Base-by-base conservation (phyloP, 306 rosid genomes). In the Rubus parviflorus region DNA sequence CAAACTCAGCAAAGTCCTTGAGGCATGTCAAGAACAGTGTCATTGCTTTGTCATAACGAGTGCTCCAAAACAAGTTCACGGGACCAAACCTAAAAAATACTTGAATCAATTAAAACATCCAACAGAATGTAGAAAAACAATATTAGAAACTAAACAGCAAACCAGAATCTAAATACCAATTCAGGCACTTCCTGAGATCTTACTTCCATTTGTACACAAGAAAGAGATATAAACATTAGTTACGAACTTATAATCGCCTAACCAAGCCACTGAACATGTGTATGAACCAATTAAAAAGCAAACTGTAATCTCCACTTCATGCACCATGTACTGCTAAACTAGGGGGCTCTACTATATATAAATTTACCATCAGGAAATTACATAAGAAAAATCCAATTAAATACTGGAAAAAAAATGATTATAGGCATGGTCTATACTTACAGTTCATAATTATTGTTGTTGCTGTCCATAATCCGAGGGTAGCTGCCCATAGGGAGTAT, bases 401-500 rank as follows among this genome's bases (percentile, higher is more conserved):
- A 15, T n/a, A 68, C 9, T 15, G 20, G 30, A 19, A 13, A 30
- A n/a, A 14, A 14, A 10, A 35, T 23, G 14, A 47, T 71, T 19
- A 43, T 25, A 20, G 70, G 61, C 46, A 49, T 22, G 30, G 53
- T 43, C 73, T 71, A 75, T 64, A 88, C 98, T 92, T 83, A 95
- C 98, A 95, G 86, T 75, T 95, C 97, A 80, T 83, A 92, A 54
- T 93, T 92, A 77, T 69, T 85, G 78, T 87, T 92, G 84, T 61
- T 89, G 87, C 77, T 83, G 83, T 95, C 97, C 82, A 87, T 86
- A 83, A 95, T 92, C 16, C 97, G 91, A 79, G 97, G 98, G 79
- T 92, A 95, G 91, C 98, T 95, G 53, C 97, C 97, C 96, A 95
- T 87, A 51, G 97, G 98, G 87, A 92, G 80, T 86, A 95, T 95